Base-by-base conservation (phyloP, 2,329 filamentous ascomycete genomes). In the Meredithiella fracta region DNA sequence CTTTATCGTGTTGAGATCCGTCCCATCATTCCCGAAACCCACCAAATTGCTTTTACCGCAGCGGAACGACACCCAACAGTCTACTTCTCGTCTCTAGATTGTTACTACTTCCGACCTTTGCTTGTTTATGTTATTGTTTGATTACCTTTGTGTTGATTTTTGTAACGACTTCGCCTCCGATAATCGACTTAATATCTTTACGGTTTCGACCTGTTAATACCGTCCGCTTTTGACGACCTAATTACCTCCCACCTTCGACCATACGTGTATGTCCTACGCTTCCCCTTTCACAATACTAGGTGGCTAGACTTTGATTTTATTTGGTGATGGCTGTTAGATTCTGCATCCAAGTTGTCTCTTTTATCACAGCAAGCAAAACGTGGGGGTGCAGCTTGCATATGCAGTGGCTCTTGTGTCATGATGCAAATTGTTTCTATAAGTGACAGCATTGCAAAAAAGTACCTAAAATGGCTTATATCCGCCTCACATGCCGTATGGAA, bases 91-190 rank as follows among this genome's bases (percentile, higher is more conserved):
- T 34, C 29, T 11, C 29, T 34, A 34, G 29, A 34, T 34, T 34
- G 5, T 5, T 34, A 34, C 5, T 34, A 34, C 11, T 51, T n/a
- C n/a, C 37, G 25, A 37, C 20, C 22, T 34, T 20, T 3, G n/a
- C 23, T 47, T 47, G n/a, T 47, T 51, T 42, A 44, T 51, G 14
- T 29, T 40, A 23, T 54, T 44, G 20, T 51, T 58, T 37, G 26
- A 11, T 54, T 44, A 20, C 47, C 49, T 40, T 49, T 54, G 26
- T 29, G 22, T 11, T 58, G 29, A 37, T 51, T 40, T 51, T 51
- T 54, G 44, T 22, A 20, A 49, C 44, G 22, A 49, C 44, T n/a
- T 22, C 22, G 20, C 14, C 44, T 42, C 38, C 22, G 44, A 49
- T 49, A 49, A 49, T 49, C 44, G 44, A 49, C 22, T 23, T 49